A percentile compares a stretch with the other conserved stretches of the same genome.
phyloP scores from a whole-genome alignment of 129 eudicot genomes.

The Heracleum sosnowskyi region DNA sequence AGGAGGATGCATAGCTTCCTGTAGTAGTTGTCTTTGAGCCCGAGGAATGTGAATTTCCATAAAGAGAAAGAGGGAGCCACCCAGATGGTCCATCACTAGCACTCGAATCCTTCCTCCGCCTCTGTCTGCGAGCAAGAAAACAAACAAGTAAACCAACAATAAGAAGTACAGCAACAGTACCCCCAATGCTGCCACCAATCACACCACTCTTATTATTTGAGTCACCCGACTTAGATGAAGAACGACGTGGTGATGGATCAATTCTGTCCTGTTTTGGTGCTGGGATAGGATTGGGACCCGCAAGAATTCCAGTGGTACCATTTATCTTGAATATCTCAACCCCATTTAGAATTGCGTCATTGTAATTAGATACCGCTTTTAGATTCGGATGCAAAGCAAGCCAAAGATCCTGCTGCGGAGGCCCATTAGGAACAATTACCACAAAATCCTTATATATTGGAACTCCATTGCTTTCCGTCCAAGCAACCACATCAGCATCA shows the following conservation, averaged over 20 bases:
- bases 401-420: conserved; percentile 62
- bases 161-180: conserved; percentile 53
- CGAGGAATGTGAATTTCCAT: conserved; percentile 84
- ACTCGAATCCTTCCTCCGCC: conserved; percentile 52
- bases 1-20: conserved; percentile 79
- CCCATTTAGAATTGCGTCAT: conserved; percentile 70
- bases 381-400: conserved; percentile 55
- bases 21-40: conserved; percentile 85
- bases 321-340: conserved; percentile 69
- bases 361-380: conserved; percentile 21
- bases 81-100: conserved; percentile 84
- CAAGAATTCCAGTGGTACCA: conserved; percentile 52
- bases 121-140: conserved; percentile 35
- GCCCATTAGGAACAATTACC: conserved; percentile 38
- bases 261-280: conserved; percentile 29
- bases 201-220: conserved; percentile 32
- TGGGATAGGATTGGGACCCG: conserved; percentile 73
- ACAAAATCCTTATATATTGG: conserved; percentile 54
- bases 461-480: conserved; percentile 30
- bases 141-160: conserved; percentile 57
- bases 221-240: conserved; percentile 25
- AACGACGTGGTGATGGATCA: conserved; percentile 11
- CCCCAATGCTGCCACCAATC: conserved; percentile 76
- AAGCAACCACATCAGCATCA: conserved; percentile 50
- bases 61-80: conserved; percentile 89